Conservation (phyloP, 2,329 filamentous ascomycete species). For the Diaporthe nobilis region DNA sequence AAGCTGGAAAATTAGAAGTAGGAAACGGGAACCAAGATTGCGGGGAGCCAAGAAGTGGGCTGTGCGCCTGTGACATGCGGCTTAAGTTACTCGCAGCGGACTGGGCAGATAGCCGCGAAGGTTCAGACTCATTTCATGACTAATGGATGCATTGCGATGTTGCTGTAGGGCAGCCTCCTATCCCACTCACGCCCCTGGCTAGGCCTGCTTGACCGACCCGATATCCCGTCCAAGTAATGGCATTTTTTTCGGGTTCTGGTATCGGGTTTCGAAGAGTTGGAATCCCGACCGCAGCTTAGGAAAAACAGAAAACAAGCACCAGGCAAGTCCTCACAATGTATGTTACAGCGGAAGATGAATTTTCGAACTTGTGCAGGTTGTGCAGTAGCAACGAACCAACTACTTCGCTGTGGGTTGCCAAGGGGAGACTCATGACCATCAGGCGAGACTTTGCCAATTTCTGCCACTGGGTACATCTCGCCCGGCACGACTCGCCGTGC, state of each 20-base stretch:
- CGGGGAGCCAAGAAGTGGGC: no score
- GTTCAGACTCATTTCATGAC: background rate
- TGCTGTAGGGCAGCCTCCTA: no score
- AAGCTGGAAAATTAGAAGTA: no score
- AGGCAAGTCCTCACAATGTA: background rate
- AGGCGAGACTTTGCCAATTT: background rate
- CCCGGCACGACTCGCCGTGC: conserved; percentile 9
- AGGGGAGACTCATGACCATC: background rate
- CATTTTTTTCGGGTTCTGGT: no score
- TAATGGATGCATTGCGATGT: no score
- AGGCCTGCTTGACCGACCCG: no score
- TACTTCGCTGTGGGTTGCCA: conserved; percentile 8
- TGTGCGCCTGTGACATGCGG: no score
- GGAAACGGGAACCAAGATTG: no score
- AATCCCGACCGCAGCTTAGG: no score
- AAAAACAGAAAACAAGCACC: no score
- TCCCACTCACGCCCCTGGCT: no score
- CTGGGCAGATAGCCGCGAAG: background rate
- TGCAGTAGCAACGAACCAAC: background rate
- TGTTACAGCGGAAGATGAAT: background rate
- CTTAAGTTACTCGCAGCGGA: background rate
- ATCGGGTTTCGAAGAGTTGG: background rate
- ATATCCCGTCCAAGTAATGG: no score
- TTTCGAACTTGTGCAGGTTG: background rate
- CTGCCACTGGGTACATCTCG: background rate